phyloP scores from a whole-genome alignment of 495 filamentous ascomycete genomes.

The Daldinia vernicosa region DNA sequence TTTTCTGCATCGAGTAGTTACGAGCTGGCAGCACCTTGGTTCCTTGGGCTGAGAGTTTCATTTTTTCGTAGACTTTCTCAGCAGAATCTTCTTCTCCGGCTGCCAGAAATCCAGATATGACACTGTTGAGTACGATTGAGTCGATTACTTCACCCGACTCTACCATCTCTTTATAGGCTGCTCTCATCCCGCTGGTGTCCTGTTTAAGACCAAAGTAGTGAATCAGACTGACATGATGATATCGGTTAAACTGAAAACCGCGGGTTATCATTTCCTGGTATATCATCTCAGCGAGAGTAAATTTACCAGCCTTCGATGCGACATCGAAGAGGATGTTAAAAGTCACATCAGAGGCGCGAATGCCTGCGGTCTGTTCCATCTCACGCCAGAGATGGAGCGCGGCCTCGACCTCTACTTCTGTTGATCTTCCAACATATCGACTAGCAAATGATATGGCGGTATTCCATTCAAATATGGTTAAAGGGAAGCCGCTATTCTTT shows the following conservation, averaged over 20 bases:
- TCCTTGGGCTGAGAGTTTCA: conserved; percentile 68
- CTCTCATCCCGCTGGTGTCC: conserved; percentile 73
- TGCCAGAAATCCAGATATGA: conserved; percentile 79
- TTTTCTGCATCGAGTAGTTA: conserved; percentile 58
- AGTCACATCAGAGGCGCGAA: conserved; percentile 73
- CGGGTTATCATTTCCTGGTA: conserved; percentile 80
- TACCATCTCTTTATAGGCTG: conserved; percentile 79
- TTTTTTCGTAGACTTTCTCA: conserved; percentile 79
- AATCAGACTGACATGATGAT: conserved; percentile 81
- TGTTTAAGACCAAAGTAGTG: conserved; percentile 77
- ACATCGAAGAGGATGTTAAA: conserved; percentile 94
- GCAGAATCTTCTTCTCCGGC: conserved; percentile 76
- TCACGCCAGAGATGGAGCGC: conserved; percentile 86
- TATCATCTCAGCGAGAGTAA: conserved; percentile 81
- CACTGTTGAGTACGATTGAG: conserved; percentile 83
- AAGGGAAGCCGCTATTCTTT: conserved; percentile 68
- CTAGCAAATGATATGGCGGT: conserved; percentile 80
- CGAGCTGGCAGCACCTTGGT: conserved; percentile 47
- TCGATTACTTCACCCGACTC: conserved; percentile 86
- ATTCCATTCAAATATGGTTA: conserved; percentile 79
- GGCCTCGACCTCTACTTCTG: conserved; percentile 69
- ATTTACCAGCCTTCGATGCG: conserved; percentile 84
- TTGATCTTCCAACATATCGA: conserved; percentile 70
- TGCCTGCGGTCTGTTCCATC: conserved; percentile 78
- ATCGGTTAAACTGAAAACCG: conserved; percentile 70